Evolutionary conservation across 1,284 basidiomycete genomes (phyloP).

Genomic region (Butyriboletus appendiculatus): DNA sequence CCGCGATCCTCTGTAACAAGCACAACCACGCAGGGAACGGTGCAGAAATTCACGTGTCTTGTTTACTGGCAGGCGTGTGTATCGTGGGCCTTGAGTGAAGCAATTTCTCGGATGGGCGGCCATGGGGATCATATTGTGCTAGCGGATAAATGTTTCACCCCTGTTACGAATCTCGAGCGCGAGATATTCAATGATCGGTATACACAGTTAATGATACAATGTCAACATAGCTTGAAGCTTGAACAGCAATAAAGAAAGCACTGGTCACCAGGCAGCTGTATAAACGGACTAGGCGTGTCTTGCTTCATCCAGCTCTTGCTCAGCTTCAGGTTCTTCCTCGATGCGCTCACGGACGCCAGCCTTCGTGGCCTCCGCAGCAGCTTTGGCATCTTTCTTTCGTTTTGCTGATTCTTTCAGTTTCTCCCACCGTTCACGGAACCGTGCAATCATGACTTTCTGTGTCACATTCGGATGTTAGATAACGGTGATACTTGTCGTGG

Average conservation of each 20-base stretch:
- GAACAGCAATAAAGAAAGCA: slow-evolving; percentile 5
- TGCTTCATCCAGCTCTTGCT: slow-evolving; percentile 48
- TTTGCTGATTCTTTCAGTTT: slow-evolving; percentile 85
- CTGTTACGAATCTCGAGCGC: background rate
- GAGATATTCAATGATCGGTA: slow-evolving; percentile 6
- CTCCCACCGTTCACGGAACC: slow-evolving; percentile 86
- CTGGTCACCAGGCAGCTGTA: background rate
- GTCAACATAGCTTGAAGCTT: background rate
- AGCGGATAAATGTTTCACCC: background rate
- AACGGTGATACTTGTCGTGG: slow-evolving; percentile 1
- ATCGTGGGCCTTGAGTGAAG: background rate
- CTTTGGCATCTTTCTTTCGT: slow-evolving; percentile 83
- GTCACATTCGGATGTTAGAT: slow-evolving; percentile 18
- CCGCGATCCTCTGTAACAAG: background rate
- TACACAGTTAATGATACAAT: slow-evolving; percentile 20
- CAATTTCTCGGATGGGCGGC: background rate
- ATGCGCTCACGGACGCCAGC: slow-evolving; percentile 61
- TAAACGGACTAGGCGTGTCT: slow-evolving; percentile 5
- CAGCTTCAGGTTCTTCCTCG: slow-evolving; percentile 75
- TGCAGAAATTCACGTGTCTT: background rate
- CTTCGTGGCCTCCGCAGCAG: slow-evolving; percentile 50
- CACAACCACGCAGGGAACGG: background rate
- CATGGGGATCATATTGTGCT: background rate
- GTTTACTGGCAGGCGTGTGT: background rate
- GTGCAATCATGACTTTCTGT: slow-evolving; percentile 80